phyloP scores from a whole-genome alignment of 495 filamentous ascomycete species.

The Daldinia caldariorum region DNA sequence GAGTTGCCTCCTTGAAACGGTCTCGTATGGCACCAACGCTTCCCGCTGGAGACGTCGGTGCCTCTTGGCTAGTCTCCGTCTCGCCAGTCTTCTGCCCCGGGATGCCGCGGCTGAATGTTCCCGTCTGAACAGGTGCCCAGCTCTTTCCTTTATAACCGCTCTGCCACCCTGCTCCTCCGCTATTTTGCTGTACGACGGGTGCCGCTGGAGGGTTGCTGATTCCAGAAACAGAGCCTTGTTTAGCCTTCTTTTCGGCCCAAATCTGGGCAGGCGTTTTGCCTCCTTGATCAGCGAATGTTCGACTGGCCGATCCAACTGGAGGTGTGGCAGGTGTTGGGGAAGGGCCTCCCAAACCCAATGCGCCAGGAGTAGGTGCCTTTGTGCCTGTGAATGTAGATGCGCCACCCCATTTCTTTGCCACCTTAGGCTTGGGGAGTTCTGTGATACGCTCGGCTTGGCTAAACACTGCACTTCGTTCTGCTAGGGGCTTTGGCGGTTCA shows the following conservation, averaged over 20 bases:
- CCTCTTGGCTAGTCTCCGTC: conserved; percentile 53
- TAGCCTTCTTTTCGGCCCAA: conserved; percentile 96
- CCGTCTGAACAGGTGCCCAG: conserved; percentile 84
- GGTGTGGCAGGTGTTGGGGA: conserved; percentile 59
- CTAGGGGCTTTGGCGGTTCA: conserved; percentile 64
- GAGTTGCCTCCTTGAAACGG: conserved; percentile 74
- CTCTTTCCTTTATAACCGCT: conserved; percentile 88
- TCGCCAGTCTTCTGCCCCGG: conserved; percentile 68
- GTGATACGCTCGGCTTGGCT: conserved; percentile 81
- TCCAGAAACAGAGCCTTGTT: conserved; percentile 68
- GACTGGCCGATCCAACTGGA: conserved; percentile 80
- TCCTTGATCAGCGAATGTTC: conserved; percentile 92
- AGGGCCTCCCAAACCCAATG: conserved; percentile 64
- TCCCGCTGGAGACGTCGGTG: conserved; percentile 56
- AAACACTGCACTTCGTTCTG: conserved; percentile 75
- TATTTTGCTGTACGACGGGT: conserved; percentile 70
- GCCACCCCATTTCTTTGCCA: conserved; percentile 84
- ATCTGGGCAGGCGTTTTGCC: conserved; percentile 96
- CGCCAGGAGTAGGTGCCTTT: conserved; percentile 82
- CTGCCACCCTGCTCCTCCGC: conserved; percentile 80
- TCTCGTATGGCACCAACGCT: conserved; percentile 77
- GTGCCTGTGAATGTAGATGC: conserved; percentile 81
- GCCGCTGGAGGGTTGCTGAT: conserved; percentile 57
- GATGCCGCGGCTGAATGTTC: conserved; percentile 70
- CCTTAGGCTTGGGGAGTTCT: conserved; percentile 90